Evolutionary conservation across 2,329 filamentous ascomycete species (phyloP), one percentile per base, ranked within the genome.

Genomic region (Eutypa lata): DNA sequence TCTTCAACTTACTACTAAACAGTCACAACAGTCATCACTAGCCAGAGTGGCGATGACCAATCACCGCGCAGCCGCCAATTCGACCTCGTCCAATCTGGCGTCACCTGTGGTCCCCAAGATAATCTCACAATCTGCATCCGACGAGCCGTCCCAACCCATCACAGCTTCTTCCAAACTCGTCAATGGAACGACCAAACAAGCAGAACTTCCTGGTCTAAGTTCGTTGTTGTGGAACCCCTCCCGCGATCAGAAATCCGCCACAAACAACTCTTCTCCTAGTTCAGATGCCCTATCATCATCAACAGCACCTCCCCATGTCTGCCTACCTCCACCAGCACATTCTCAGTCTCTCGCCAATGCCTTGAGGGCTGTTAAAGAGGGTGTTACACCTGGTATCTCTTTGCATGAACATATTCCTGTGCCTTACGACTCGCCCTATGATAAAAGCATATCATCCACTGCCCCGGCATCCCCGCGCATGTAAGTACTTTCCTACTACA

Each of bases 381-480:
- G 73, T 18, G 35, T 7, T 58, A 74, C 75, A 49, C 57, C 58
- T n/a, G 46, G 38, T 49, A 56, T 54, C 45, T 51, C 64, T 18
- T 57, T 69, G 42, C 65, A 65, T 57, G 65, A 68, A 38, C 65
- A 67, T 48, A 60, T 53, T 21, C 53, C n/a, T n/a, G n/a, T 65
- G 49, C 53, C 67, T 37, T 79, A 80, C 50, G 80, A 81, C 60
- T 81, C 81, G 44, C 77, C 80, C 19, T 78, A 81, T 59, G 75
- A 79, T 51, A 76, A 78, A 56, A 84, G 81, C 64, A 74, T 81
- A 53, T 76, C 76, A 16, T 84, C 82, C 7, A 84, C 82, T 38
- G 81, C 81, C 14, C 80, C 81, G 38, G 78, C 71, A 33, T 84
- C 82, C 24, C 82, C 82, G 46, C 75, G 81, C 66, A 78, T 84